Conservation (phyloP, 179 eudicot species). For the Actinidia arguta region DNA sequence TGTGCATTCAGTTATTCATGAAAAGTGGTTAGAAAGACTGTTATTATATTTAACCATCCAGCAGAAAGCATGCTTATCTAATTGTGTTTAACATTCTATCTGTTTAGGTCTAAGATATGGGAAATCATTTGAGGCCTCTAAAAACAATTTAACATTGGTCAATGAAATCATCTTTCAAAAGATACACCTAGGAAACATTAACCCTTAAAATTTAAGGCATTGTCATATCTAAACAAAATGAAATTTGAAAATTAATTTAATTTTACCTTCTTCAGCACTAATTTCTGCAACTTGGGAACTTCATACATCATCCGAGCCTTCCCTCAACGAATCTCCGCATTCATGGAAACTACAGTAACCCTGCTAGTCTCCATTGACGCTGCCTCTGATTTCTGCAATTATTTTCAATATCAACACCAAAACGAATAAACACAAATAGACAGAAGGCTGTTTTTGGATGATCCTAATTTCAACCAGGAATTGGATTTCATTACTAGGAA, state of each 20-base stretch:
- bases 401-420: neutral
- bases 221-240: neutral
- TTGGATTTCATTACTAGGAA: too few relatives aligned
- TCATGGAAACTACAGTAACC: conserved; percentile 58
- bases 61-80: too few relatives aligned
- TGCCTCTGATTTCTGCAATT: conserved; percentile 54
- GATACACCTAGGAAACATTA: neutral
- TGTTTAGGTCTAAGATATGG: too few relatives aligned
- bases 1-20: too few relatives aligned
- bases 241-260: neutral
- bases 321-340: conserved; percentile 71
- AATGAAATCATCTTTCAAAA: too few relatives aligned
- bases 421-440: neutral
- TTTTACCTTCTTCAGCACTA: conserved; percentile 67
- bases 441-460: too few relatives aligned
- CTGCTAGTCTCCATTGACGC: conserved; percentile 55
- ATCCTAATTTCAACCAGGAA: too few relatives aligned
- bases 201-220: neutral
- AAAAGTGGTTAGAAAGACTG: too few relatives aligned
- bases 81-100: too few relatives aligned
- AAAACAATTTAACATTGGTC: too few relatives aligned
- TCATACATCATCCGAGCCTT: conserved; percentile 63
- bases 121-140: too few relatives aligned
- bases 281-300: conserved; percentile 62
- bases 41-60: too few relatives aligned